Percentiles rank a stretch among this genome's conserved stretches.
Conservation (phyloP, 495 filamentous ascomycete genomes). For the Penicillium pancosmium region DNA sequence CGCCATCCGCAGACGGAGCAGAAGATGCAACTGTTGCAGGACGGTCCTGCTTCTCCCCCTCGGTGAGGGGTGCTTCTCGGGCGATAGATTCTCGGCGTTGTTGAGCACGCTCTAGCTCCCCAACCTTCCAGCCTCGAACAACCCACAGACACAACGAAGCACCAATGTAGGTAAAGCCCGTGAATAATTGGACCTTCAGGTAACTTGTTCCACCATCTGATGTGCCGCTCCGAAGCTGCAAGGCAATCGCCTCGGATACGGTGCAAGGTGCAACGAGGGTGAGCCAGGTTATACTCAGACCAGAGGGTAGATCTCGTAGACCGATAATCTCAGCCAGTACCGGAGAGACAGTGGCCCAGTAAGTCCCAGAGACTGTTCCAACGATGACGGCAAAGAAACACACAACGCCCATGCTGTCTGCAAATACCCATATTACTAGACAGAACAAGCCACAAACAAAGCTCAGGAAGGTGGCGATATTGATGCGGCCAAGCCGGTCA, state of each 20-base stretch:
- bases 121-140: constrained; percentile 61
- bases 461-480: constrained; percentile 67
- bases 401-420: constrained; percentile 64
- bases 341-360: constrained; percentile 71
- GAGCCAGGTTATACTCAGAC: constrained; percentile 77
- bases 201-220: constrained; percentile 48
- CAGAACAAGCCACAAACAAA: constrained; percentile 66
- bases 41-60: constrained; percentile 19
- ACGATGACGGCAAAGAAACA: constrained; percentile 71
- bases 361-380: constrained; percentile 72
- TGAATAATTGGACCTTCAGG: constrained; percentile 66
- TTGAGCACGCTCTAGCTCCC: constrained; percentile 49
- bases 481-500: constrained; percentile 71
- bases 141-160: constrained; percentile 54
- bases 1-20: background rate
- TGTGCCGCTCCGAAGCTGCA: constrained; percentile 59
- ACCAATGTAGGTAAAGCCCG: constrained; percentile 66
- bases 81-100: constrained; percentile 17
- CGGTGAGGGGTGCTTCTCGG: constrained; percentile 14
- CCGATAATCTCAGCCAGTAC: constrained; percentile 80
- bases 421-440: constrained; percentile 75
- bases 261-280: constrained; percentile 72
- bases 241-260: constrained; percentile 72
- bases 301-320: constrained; percentile 68
- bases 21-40: constrained; percentile 13